A percentile compares a stretch with the other conserved stretches of the same genome.
Conservation (phyloP, 2,329 filamentous ascomycete genomes). For the Alternaria sp. region DNA sequence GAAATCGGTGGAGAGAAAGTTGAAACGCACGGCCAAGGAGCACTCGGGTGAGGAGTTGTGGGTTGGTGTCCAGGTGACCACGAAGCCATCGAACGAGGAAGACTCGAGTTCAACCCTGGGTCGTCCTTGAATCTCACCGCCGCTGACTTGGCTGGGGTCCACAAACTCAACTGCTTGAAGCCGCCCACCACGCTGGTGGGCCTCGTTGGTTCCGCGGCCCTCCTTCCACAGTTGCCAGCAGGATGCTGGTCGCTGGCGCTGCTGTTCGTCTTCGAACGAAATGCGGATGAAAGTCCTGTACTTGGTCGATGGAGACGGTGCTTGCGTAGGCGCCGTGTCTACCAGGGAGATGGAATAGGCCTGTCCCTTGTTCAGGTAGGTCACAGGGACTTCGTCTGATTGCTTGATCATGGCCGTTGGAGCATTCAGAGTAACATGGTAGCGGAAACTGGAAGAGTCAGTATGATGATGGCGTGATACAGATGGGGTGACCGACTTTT, state of each 20-base stretch:
- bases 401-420: slow-evolving; percentile 96
- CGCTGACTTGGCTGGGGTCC: slow-evolving; percentile 64
- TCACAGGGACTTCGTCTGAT: slow-evolving; percentile 90
- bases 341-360: slow-evolving; percentile 86
- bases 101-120: slow-evolving; percentile 58
- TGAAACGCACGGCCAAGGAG: slow-evolving; percentile 90
- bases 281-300: slow-evolving; percentile 94
- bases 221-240: slow-evolving; percentile 98
- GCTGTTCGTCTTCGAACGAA: slow-evolving; percentile 95
- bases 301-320: slow-evolving; percentile 64
- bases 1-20: slow-evolving; percentile 97
- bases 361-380: slow-evolving; percentile 97
- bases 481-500: slow-evolving; percentile 52
- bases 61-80: slow-evolving; percentile 81
- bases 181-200: slow-evolving; percentile 89
- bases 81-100: slow-evolving; percentile 92
- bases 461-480: slow-evolving; percentile 6
- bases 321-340: slow-evolving; percentile 71
- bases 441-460: slow-evolving; percentile 72
- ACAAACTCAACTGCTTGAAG: slow-evolving; percentile 96
- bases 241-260: slow-evolving; percentile 78
- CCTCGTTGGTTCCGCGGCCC: slow-evolving; percentile 92
- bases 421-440: slow-evolving; percentile 86
- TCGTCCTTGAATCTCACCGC: slow-evolving; percentile 56
- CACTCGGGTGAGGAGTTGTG: slow-evolving; percentile 74